Evolutionary conservation across 129 eudicot genomes (phyloP).

Genomic region (Oenanthe sinensis): DNA sequence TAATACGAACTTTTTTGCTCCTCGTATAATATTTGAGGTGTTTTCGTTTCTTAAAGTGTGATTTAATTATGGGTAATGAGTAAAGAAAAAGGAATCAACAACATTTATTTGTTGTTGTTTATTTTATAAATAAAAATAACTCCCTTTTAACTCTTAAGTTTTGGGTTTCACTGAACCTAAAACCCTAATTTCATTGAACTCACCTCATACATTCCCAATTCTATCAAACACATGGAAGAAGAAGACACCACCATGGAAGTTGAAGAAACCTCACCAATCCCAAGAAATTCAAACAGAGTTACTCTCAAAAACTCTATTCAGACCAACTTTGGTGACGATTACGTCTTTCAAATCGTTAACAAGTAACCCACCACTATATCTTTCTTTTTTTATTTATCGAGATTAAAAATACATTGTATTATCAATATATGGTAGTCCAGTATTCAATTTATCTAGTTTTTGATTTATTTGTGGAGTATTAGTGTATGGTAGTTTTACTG

Average conservation of each 20-base stretch:
- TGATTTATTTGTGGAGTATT: background rate
- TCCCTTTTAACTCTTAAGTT: too few species aligned
- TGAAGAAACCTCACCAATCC: constrained; percentile 18
- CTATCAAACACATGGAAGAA: constrained; percentile 30
- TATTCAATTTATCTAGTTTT: background rate
- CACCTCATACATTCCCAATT: background rate
- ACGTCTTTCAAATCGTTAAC: constrained; percentile 72
- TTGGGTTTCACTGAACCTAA: too few species aligned
- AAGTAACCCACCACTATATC: constrained; percentile 28
- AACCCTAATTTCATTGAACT: constrained; percentile 24
- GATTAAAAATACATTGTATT: background rate
- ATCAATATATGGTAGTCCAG: background rate
- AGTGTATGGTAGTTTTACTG: background rate
- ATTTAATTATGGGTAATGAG: too few species aligned
- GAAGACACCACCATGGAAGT: constrained; percentile 36
- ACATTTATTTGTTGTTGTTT: too few species aligned
- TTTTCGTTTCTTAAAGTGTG: too few species aligned
- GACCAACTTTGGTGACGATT: constrained; percentile 94
- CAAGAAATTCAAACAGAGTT: constrained; percentile 22
- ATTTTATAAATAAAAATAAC: too few species aligned
- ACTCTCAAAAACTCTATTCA: constrained; percentile 70
- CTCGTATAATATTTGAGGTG: too few species aligned
- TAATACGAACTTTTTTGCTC: too few species aligned
- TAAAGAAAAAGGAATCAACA: too few species aligned
- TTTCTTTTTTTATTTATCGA: background rate